Conservation (phyloP, 768 basidiomycete species). For the Pleurotus tuber-regium region DNA sequence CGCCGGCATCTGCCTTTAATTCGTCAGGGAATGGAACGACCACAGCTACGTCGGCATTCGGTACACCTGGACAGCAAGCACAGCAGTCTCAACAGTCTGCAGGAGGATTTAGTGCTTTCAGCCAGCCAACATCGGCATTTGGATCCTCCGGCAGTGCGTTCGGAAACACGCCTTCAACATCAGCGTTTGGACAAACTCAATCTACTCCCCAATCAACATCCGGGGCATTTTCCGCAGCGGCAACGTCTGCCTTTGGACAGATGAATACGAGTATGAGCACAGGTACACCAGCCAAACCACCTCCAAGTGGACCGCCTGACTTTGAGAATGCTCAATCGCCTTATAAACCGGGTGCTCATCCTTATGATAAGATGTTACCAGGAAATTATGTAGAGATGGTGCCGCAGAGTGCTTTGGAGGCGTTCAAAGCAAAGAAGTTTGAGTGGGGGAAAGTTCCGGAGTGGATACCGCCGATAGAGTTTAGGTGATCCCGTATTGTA, state of each 20-base stretch:
- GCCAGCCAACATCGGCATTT: background rate
- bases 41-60: conserved; percentile 8
- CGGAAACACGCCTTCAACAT: conserved; percentile 15
- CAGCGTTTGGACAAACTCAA: conserved; percentile 29
- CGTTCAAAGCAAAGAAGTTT: conserved; percentile 57
- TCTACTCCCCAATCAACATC: conserved; percentile 14
- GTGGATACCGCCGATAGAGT: conserved; percentile 66
- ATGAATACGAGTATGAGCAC: conserved; percentile 12
- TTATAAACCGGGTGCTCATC: conserved; percentile 46
- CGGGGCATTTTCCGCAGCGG: background rate
- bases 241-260: conserved; percentile 5
- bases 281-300: conserved; percentile 12
- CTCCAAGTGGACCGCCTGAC: conserved; percentile 20
- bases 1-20: conserved; percentile 24
- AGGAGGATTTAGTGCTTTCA: conserved; percentile 1
- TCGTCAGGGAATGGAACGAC: conserved; percentile 12
- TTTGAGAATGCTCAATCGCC: conserved; percentile 25
- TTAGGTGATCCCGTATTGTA: conserved; percentile 34
- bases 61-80: too few relatives aligned
- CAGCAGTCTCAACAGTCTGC: conserved; percentile 10
- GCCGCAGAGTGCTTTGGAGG: conserved; percentile 46
- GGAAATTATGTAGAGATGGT: conserved; percentile 54
- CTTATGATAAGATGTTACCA: conserved; percentile 58
- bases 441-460: conserved; percentile 71
- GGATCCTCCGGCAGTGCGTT: conserved; percentile 6